A percentile compares a stretch with the other conserved stretches of the same genome.
Evolutionary conservation across 345 rosid species (phyloP).

Genomic region (Euclidium syriacum): DNA sequence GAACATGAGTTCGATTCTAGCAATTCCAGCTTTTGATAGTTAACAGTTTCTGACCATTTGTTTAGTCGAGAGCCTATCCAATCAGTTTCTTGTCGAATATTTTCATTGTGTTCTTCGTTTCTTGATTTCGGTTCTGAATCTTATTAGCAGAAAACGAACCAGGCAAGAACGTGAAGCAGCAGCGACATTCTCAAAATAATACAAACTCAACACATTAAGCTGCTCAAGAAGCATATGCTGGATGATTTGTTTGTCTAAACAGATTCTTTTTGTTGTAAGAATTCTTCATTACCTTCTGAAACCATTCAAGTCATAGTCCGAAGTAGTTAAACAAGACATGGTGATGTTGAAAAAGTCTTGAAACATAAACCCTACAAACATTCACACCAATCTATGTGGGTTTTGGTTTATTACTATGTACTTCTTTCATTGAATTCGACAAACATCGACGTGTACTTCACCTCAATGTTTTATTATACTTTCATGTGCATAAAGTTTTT

Average conservation of each 20-base stretch:
- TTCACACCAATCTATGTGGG: conserved; percentile 11
- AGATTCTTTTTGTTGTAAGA: too few relatives aligned
- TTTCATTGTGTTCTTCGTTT: too few relatives aligned
- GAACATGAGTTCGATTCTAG: not conserved
- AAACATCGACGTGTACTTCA: conserved; percentile 23
- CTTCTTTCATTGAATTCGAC: conserved; percentile 17
- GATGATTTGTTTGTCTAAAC: too few relatives aligned
- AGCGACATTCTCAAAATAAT: not conserved
- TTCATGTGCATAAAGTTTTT: conserved; percentile 18
- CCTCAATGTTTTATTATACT: conserved; percentile 7
- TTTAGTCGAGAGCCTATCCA: not conserved
- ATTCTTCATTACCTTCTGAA: too few relatives aligned
- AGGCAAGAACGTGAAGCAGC: conserved; percentile 12
- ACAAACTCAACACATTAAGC: not conserved
- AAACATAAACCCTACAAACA: not conserved
- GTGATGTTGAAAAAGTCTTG: not conserved
- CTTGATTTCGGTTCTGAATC: too few relatives aligned
- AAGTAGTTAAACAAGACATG: not conserved
- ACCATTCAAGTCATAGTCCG: not conserved
- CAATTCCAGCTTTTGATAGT: too few relatives aligned
- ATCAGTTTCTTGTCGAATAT: not conserved
- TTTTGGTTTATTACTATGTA: conserved; percentile 4
- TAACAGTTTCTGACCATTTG: not conserved
- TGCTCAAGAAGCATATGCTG: not conserved
- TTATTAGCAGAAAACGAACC: not conserved